A percentile compares a stretch with the other conserved stretches of the same genome.
These are phyloP conservation scores for Pseudevernia furfuracea DNA, from an alignment of 495 filamentous ascomycete species.

Conservation along the genomic window DNA sequence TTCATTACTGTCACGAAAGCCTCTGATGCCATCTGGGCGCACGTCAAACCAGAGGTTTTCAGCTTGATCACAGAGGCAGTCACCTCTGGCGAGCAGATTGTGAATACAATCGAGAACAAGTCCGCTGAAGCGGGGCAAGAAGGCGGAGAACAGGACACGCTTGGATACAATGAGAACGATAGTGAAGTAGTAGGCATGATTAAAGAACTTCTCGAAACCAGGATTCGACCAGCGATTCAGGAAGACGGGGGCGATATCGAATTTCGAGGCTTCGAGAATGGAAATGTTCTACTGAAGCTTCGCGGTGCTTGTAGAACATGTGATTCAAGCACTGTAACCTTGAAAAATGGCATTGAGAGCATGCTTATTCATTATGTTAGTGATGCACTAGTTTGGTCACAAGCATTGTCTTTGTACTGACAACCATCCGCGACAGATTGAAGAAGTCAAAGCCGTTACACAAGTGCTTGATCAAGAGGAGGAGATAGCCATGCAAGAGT, in stretches of 20 bases:
- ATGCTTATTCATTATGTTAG: constrained; percentile 84
- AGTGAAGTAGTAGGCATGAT: constrained; percentile 95
- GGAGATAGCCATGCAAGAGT: constrained; percentile 80
- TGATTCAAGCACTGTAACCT: constrained; percentile 88
- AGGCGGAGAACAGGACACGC: constrained; percentile 53
- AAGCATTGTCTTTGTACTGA: constrained; percentile 16
- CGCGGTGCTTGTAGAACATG: constrained; percentile 91
- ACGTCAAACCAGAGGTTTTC: constrained; percentile 92
- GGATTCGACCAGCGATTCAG: constrained; percentile 90
- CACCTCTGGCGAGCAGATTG: constrained; percentile 71
- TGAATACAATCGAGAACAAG: constrained; percentile 60
- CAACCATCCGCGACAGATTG: constrained; percentile 52
- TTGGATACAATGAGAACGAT: constrained; percentile 76
- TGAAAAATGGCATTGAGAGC: constrained; percentile 94
- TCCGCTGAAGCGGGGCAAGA: constrained; percentile 48
- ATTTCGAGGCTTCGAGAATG: constrained; percentile 79
- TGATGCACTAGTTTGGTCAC: constrained; percentile 11
- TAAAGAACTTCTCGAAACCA: constrained; percentile 93
- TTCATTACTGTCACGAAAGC: constrained; percentile 96
- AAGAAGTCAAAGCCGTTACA: constrained; percentile 87
- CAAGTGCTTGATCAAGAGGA: constrained; percentile 91
- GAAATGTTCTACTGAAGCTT: constrained; percentile 77
- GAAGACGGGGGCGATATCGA: constrained; percentile 98
- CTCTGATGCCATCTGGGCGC: constrained; percentile 79
- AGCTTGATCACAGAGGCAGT: constrained; percentile 87